Evolutionary conservation across 1,284 basidiomycete species (phyloP), one percentile per base, ranked within the genome.

Genomic region (Ceratorhiza oryzae-sativae): DNA sequence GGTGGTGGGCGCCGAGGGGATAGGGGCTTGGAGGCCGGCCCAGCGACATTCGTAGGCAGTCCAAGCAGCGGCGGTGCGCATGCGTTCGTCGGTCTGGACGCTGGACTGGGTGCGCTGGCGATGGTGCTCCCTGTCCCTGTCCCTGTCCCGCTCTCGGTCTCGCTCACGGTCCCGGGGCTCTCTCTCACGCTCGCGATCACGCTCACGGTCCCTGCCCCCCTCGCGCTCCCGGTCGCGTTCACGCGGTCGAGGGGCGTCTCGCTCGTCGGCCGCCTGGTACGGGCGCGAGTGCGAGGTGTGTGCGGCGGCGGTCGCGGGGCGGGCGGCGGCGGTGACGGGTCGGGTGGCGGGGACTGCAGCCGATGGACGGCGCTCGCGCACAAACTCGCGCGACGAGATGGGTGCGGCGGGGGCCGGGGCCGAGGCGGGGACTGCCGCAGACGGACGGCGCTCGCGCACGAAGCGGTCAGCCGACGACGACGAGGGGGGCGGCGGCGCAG

Each of bases 41-140:
- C 65, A 68, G 30, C 65, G 65, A 32, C 65, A 68, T 51, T 68
- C 65, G 41, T 68, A 68, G 49, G 65, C 65, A 10, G 65, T 68
- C 65, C 65, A 68, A 6, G 65, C 65, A 8, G 65, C 65, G 41
- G 65, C 65, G 39, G 53, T 55, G 51, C 65, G 65, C 65, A 68
- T 68, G 2, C 65, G 65, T 8, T 68, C 65, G 36, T 68, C 65
- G 48, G 62, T 34, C 10, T 46, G 45, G n/a, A 65, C 46, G 62
- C 13, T 49, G 48, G 46, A 53, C 1, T 36, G 27, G 13, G 62
- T 41, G 34, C 45, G 61, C 13, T 67, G 48, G 9, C 62, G 62
- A 25, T 36, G 34, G 23, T 30, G 39, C 12, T 42, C 59, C 23
- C 59, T 42, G 39, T 58, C 61, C 2, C 42, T 42, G 27, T 67